Evolutionary conservation across 202 grass and related monocot species (phyloP).

Genomic region (Dendrocalamus latiflorus): DNA sequence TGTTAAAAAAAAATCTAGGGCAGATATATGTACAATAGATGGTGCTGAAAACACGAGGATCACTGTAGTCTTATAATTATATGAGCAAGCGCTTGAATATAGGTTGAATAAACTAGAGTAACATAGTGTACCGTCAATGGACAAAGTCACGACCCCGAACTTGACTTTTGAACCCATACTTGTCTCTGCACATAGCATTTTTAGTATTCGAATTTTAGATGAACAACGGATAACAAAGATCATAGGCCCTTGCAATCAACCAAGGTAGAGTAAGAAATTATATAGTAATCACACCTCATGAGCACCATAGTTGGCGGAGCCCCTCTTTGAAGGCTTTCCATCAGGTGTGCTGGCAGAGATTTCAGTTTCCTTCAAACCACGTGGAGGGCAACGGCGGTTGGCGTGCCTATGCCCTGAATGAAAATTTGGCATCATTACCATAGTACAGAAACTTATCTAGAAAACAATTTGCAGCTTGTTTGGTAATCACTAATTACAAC

Average conservation of each 20-base stretch:
- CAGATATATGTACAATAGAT: neutral
- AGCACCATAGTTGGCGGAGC: conserved; percentile 56
- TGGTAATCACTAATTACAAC: conserved; percentile 15
- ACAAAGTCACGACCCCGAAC: conserved; percentile 66
- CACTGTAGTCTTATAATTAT: neutral
- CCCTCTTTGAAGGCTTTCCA: conserved; percentile 78
- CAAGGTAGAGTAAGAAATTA: conserved; percentile 3
- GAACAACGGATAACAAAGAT: neutral
- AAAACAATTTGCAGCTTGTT: neutral
- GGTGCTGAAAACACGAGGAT: conserved; percentile 11
- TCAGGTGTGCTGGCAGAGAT: conserved; percentile 48
- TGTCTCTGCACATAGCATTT: conserved; percentile 63
- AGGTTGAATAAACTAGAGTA: conserved; percentile 8
- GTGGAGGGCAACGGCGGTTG: conserved; percentile 57
- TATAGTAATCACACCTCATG: conserved; percentile 62
- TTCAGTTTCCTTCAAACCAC: conserved; percentile 71
- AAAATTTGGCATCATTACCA: neutral
- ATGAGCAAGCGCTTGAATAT: neutral
- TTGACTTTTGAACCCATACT: conserved; percentile 99
- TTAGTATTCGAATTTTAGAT: conserved; percentile 13
- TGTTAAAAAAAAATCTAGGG: neutral
- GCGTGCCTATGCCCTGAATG: conserved; percentile 71
- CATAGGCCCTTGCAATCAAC: neutral
- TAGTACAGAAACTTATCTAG: neutral
- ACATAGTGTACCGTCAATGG: conserved; percentile 41